Evolutionary conservation across 225 moss, liverwort and hornwort species (phyloP).

Genomic region (Pseudisothecium myosuroides): DNA sequence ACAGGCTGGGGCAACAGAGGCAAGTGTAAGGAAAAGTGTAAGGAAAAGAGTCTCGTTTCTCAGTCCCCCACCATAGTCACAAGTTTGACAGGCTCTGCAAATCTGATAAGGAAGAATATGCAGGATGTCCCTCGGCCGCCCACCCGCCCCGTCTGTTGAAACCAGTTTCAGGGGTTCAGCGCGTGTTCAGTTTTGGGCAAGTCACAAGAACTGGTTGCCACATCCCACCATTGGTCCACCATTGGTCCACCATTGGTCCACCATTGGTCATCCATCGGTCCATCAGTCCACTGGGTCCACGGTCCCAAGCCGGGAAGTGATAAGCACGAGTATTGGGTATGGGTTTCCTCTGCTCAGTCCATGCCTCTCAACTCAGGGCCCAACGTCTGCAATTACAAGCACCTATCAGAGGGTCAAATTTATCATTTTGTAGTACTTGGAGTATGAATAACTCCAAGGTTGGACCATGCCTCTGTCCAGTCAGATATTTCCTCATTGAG

Average conservation of each 20-base stretch:
- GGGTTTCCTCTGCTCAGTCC: background rate
- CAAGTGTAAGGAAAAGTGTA: background rate
- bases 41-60: background rate
- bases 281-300: rapidly evolving
- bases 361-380: rapidly evolving
- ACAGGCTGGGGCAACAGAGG: too few species aligned
- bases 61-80: background rate
- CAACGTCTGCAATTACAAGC: background rate
- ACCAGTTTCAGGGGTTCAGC: background rate
- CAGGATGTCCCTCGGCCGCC: background rate
- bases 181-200: background rate
- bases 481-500: background rate
- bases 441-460: background rate
- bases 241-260: background rate
- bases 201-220: background rate
- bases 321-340: background rate
- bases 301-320: too few species aligned
- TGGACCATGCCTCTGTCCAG: rapidly evolving
- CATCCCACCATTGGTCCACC: background rate
- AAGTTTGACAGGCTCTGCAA: background rate
- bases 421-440: background rate
- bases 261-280: background rate
- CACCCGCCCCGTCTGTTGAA: background rate
- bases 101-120: background rate
- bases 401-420: rapidly evolving